Evolutionary conservation across 2,329 filamentous ascomycete genomes (phyloP).

Genomic region (Fusarium graminum): DNA sequence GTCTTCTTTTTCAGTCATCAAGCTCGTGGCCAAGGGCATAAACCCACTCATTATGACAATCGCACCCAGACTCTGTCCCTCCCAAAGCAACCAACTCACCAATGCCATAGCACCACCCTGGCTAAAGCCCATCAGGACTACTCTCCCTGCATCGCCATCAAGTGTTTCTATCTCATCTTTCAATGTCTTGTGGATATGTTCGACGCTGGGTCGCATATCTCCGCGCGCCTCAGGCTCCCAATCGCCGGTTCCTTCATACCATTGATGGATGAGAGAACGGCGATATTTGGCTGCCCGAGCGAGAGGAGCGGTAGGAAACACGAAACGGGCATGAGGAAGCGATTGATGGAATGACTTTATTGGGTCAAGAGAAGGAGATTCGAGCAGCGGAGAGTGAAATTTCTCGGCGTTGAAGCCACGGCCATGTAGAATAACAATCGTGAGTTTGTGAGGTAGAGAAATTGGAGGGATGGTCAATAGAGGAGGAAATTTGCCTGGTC

Average conservation of each 20-base stretch:
- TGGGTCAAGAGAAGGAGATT: constrained; percentile 22
- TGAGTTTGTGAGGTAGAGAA: constrained; percentile 55
- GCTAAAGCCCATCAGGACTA: constrained; percentile 65
- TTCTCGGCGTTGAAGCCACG: constrained; percentile 59
- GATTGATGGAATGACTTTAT: constrained; percentile 48
- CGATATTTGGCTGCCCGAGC: constrained; percentile 52
- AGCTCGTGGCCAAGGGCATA: constrained; percentile 56
- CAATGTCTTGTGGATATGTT: constrained; percentile 57
- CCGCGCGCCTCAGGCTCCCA: constrained; percentile 52
- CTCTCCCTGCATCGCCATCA: constrained; percentile 51
- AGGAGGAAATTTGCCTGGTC: constrained; percentile 45
- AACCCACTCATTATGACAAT: constrained; percentile 61
- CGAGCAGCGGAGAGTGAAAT: constrained; percentile 58
- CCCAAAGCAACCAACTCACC: constrained; percentile 59
- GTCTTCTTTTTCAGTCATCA: constrained; percentile 42
- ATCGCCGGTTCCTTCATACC: constrained; percentile 55
- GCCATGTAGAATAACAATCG: constrained; percentile 64
- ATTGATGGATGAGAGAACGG: constrained; percentile 52
- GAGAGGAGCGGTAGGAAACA: constrained; percentile 64
- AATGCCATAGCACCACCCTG: constrained; percentile 66
- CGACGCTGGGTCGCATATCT: constrained; percentile 57
- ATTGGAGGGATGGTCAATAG: constrained; percentile 43
- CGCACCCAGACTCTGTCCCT: constrained; percentile 55
- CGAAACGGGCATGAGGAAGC: constrained; percentile 61
- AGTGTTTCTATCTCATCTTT: constrained; percentile 54